These are phyloP conservation scores for Piromyces sp. DNA, from an alignment of 192 early-diverging fungal genomes.

Conservation along the genomic window DNA sequence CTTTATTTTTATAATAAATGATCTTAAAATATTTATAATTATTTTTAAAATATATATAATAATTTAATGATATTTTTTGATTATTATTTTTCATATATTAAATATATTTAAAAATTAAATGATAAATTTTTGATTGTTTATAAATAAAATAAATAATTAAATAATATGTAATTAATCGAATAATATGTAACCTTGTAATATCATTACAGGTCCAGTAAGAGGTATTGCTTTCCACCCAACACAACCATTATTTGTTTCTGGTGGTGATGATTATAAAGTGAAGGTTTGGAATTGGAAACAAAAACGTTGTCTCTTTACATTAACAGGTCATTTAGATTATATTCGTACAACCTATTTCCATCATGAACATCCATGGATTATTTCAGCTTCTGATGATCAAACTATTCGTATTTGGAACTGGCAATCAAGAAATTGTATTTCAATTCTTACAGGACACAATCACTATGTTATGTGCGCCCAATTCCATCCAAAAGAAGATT, in stretches of 20 bases:
- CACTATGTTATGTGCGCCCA: conserved; percentile 98
- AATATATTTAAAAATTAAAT: too few species aligned
- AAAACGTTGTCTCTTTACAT: conserved; percentile 83
- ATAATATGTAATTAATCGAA: too few species aligned
- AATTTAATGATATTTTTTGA: too few species aligned
- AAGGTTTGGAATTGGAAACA: conserved; percentile 99
- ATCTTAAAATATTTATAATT: too few species aligned
- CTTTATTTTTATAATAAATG: too few species aligned
- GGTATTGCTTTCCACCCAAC: conserved; percentile 90
- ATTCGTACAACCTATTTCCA: conserved; percentile 95
- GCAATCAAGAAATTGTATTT: conserved; percentile 95
- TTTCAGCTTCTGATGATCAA: conserved; percentile 91
- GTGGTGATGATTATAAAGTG: conserved; percentile 98
- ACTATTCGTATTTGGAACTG: conserved; percentile 99
- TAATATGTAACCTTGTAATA: not conserved
- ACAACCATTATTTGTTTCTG: conserved; percentile 92
- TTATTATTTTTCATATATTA: too few species aligned
- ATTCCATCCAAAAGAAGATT: conserved; percentile 96
- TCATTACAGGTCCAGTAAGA: conserved; percentile 70
- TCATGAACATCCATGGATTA: conserved; percentile 95
- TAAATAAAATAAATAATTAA: too few species aligned
- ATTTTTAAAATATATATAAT: too few species aligned
- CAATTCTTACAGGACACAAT: conserved; percentile 91
- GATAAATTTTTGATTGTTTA: too few species aligned
- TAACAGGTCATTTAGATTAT: conserved; percentile 96